These are phyloP conservation scores for Ormosia emarginata DNA, from an alignment of 306 rosid genomes.

Conservation along the genomic window DNA sequence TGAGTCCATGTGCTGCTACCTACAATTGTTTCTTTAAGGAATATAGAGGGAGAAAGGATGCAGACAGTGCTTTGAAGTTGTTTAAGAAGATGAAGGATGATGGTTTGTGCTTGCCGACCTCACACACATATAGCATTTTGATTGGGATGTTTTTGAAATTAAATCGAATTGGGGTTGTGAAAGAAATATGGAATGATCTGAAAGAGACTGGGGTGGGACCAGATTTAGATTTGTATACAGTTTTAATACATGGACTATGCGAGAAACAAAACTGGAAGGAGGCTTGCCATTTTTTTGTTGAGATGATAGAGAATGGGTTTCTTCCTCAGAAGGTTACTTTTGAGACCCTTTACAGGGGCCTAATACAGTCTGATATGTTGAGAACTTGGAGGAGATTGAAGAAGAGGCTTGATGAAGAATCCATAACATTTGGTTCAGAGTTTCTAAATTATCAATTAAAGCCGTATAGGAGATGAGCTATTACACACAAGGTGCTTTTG, in stretches of 20 bases:
- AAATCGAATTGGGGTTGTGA: conserved; percentile 46
- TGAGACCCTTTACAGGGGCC: conserved; percentile 77
- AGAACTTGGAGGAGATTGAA: conserved; percentile 93
- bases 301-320: conserved; percentile 93
- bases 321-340: conserved; percentile 88
- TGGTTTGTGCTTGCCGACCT: conserved; percentile 50
- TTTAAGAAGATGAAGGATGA: conserved; percentile 73
- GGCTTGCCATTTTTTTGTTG: conserved; percentile 77
- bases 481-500: neutral
- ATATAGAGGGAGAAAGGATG: conserved; percentile 71
- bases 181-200: conserved; percentile 75
- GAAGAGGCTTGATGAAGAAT: conserved; percentile 88
- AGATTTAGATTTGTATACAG: conserved; percentile 74
- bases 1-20: conserved; percentile 62
- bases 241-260: conserved; percentile 71
- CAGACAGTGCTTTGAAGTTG: conserved; percentile 59
- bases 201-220: conserved; percentile 66
- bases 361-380: conserved; percentile 83
- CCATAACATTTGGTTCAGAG: conserved; percentile 78
- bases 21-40: conserved; percentile 86
- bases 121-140: conserved; percentile 64
- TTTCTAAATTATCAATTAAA: conserved; percentile 68
- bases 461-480: conserved; percentile 63
- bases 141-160: conserved; percentile 60
- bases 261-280: conserved; percentile 69